These are phyloP conservation scores for Torulaspora quercuum DNA, from an alignment of 805 yeast genomes.

Conservation along the genomic window DNA sequence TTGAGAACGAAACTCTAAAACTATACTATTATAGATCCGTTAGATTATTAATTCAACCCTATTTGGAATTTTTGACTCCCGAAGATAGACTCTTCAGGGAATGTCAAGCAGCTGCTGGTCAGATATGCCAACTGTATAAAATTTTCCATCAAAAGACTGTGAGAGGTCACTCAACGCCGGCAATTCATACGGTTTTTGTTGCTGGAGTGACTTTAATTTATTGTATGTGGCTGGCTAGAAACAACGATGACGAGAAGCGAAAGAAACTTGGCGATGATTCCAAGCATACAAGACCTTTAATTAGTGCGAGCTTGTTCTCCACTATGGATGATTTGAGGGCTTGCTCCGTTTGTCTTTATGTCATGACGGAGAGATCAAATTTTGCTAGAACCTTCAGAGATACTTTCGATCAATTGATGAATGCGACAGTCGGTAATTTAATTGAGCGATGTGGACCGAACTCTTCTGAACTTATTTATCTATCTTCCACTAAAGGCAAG, in stretches of 20 bases:
- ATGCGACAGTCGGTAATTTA: constrained; percentile 59
- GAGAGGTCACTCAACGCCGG: constrained; percentile 60
- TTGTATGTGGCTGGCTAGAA: constrained; percentile 64
- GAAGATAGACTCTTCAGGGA: constrained; percentile 57
- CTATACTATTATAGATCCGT: constrained; percentile 59
- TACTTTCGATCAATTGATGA: constrained; percentile 63
- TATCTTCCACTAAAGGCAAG: constrained; percentile 13
- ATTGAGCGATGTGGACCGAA: constrained; percentile 63
- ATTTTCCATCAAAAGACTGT: constrained; percentile 61
- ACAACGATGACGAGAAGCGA: constrained; percentile 55
- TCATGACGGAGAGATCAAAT: constrained; percentile 62
- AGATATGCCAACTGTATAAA: constrained; percentile 60
- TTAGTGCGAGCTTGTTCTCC: constrained; percentile 50
- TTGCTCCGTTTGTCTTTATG: constrained; percentile 60
- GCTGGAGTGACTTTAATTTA: constrained; percentile 67
- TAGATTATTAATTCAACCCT: constrained; percentile 60
- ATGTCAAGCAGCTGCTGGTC: constrained; percentile 72
- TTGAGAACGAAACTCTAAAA: constrained; percentile 57
- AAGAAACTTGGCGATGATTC: constrained; percentile 53
- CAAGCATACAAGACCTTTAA: constrained; percentile 57
- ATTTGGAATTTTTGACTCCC: constrained; percentile 57
- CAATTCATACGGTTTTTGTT: constrained; percentile 63
- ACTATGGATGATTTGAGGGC: constrained; percentile 63
- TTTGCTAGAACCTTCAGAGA: constrained; percentile 62
- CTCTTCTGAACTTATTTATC: constrained; percentile 52